Conservation (phyloP, 2,329 filamentous ascomycete species). For the Acarospora socialis region DNA sequence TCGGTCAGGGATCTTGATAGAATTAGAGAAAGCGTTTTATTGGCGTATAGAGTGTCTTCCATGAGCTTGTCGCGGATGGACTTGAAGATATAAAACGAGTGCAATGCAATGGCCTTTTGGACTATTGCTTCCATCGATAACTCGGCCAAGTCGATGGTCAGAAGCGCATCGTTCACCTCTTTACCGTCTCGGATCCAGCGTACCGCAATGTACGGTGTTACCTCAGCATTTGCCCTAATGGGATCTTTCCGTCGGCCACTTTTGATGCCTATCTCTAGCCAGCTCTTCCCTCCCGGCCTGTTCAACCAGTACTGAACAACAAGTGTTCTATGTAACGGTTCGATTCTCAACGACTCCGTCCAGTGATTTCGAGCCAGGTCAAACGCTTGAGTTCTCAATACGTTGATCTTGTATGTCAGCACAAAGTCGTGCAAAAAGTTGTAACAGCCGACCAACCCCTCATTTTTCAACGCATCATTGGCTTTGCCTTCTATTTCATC, state of each 20-base stretch:
- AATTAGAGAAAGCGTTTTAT: slow-evolving; percentile 43
- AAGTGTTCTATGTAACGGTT: slow-evolving; percentile 66
- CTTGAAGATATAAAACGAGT: slow-evolving; percentile 58
- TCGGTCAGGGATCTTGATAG: slow-evolving; percentile 45
- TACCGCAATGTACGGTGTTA: slow-evolving; percentile 20
- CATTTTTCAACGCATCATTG: slow-evolving; percentile 54
- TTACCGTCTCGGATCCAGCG: slow-evolving; percentile 79
- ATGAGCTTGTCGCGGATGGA: slow-evolving; percentile 48
- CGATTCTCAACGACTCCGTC: slow-evolving; percentile 63
- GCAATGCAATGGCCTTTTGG: slow-evolving; percentile 57
- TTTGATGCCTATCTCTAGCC: slow-evolving; percentile 74
- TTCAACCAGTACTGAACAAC: slow-evolving; percentile 84
- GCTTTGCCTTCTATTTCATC: slow-evolving; percentile 53
- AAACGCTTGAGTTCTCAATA: slow-evolving; percentile 62
- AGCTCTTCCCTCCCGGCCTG: slow-evolving; percentile 61
- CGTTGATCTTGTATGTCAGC: slow-evolving; percentile 77
- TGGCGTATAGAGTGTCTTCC: slow-evolving; percentile 46
- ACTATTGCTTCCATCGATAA: slow-evolving; percentile 65
- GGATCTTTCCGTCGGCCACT: slow-evolving; percentile 38
- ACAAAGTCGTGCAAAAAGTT: slow-evolving; percentile 75
- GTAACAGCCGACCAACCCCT: slow-evolving; percentile 69
- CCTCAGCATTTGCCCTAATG: slow-evolving; percentile 7
- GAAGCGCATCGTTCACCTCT: slow-evolving; percentile 53
- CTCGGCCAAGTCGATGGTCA: slow-evolving; percentile 50
- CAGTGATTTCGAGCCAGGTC: slow-evolving; percentile 57